These are phyloP conservation scores for Calonectria honghensis DNA, from an alignment of 2,329 filamentous ascomycete species.

Conservation along the genomic window DNA sequence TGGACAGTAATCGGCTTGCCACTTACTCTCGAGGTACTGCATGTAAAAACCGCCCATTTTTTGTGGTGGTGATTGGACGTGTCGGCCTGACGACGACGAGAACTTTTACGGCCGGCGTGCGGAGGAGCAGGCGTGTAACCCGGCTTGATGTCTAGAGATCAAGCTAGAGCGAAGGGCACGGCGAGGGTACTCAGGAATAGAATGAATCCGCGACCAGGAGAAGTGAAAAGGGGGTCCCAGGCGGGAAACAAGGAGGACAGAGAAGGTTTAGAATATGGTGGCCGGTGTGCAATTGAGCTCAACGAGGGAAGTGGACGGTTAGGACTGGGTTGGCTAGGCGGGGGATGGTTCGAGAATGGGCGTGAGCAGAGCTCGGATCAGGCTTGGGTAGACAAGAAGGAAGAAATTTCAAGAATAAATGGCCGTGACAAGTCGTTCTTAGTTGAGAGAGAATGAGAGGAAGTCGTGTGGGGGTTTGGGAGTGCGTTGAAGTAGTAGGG, in stretches of 20 bases:
- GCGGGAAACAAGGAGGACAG: slow-evolving; percentile 29
- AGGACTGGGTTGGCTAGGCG: slow-evolving; percentile 13
- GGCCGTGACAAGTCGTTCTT: slow-evolving; percentile 34
- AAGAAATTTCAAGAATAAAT: slow-evolving; percentile 58
- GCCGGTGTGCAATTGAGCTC: slow-evolving; percentile 26
- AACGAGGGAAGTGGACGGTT: slow-evolving; percentile 7
- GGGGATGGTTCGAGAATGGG: slow-evolving; percentile 18
- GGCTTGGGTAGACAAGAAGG: neutral
- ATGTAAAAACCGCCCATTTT: slow-evolving; percentile 80
- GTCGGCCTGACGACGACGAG: slow-evolving; percentile 51
- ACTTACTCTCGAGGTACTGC: slow-evolving; percentile 86
- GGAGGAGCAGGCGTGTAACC: slow-evolving; percentile 49
- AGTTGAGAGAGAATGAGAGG: slow-evolving; percentile 42
- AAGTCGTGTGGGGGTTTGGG: slow-evolving; percentile 43
- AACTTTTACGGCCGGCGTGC: slow-evolving; percentile 41
- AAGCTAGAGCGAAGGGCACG: slow-evolving; percentile 33
- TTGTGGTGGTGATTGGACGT: slow-evolving; percentile 54
- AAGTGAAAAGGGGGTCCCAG: slow-evolving; percentile 25
- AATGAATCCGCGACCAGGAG: slow-evolving; percentile 7
- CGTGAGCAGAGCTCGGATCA: slow-evolving; percentile 8
- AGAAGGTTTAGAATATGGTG: slow-evolving; percentile 13
- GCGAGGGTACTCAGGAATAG: slow-evolving; percentile 29
- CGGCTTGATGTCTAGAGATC: slow-evolving; percentile 41
- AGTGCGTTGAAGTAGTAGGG: slow-evolving; percentile 64
- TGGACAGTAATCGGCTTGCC: slow-evolving; percentile 41